Conservation (phyloP, 495 filamentous ascomycete species). For the Entonaema liquescens region DNA sequence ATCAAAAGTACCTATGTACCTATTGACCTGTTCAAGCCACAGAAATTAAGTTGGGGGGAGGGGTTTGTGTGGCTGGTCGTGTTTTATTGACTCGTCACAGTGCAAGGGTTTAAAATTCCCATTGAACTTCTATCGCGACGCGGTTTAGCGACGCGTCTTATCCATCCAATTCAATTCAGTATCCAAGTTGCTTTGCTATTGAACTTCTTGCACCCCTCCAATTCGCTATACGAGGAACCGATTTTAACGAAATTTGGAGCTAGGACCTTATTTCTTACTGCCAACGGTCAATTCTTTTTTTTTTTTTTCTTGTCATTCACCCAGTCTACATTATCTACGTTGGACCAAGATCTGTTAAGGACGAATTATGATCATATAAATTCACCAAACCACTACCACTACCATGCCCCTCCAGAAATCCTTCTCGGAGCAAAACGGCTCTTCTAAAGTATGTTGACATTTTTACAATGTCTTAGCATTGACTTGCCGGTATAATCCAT, state of each 20-base stretch:
- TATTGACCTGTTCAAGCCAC: too few relatives aligned
- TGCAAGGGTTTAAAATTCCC: not conserved
- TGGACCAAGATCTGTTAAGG: not conserved
- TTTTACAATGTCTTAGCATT: conserved; percentile 1
- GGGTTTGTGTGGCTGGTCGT: conserved; percentile 24
- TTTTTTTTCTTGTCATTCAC: not conserved
- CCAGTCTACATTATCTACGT: not conserved
- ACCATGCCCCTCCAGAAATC: conserved; percentile 62
- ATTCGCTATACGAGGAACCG: not conserved
- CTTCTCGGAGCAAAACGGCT: conserved; percentile 56
- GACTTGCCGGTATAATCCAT: not conserved
- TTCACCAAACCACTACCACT: conserved; percentile 6
- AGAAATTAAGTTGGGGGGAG: too few relatives aligned
- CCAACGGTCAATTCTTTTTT: not conserved
- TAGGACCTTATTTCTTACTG: not conserved
- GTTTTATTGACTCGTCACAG: conserved; percentile 35
- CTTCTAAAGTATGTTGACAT: conserved; percentile 37
- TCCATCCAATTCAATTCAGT: conserved; percentile 11
- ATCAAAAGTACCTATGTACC: too few relatives aligned
- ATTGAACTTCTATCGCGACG: not conserved
- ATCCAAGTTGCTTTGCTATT: conserved; percentile 25
- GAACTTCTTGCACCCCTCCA: conserved; percentile 7
- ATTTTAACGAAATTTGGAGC: conserved; percentile 2
- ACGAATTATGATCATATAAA: conserved; percentile 25
- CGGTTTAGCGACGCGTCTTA: conserved; percentile 3